A percentile compares a stretch with the other conserved stretches of the same genome.
These are phyloP conservation scores for Fusarium neocosmosporiellum DNA, from an alignment of 2,329 filamentous ascomycete genomes.

Conservation along the genomic window DNA sequence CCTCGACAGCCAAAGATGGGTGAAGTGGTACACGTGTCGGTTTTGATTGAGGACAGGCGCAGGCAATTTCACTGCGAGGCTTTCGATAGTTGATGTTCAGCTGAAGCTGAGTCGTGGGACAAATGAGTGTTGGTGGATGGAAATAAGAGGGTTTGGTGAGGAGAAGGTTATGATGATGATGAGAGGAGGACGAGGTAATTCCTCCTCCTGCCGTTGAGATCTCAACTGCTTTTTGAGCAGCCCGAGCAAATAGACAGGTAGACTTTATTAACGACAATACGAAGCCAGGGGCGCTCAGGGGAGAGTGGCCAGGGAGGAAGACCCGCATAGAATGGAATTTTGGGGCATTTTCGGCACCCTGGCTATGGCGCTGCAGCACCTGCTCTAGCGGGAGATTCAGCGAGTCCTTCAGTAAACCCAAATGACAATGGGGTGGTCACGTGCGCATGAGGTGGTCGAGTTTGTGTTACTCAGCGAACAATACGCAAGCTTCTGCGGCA, in stretches of 20 bases:
- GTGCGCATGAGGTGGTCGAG: neutral
- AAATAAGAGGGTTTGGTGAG: neutral
- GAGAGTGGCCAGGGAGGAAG: neutral
- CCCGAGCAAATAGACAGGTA: neutral
- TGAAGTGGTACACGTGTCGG: constrained; percentile 20
- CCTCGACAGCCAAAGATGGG: constrained; percentile 8
- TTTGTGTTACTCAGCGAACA: neutral
- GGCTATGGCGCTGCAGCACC: neutral
- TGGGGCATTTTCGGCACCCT: constrained; percentile 1
- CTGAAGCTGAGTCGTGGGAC: neutral
- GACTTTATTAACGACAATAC: neutral
- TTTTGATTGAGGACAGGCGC: constrained; percentile 21
- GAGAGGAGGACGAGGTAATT: constrained; percentile 7
- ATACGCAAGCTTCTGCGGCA: neutral
- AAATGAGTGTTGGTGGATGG: neutral
- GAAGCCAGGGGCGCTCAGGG: constrained; percentile 8
- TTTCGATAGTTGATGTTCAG: constrained; percentile 20
- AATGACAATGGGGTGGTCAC: neutral
- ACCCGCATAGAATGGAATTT: neutral
- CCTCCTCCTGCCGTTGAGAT: neutral
- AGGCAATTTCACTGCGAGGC: constrained; percentile 17
- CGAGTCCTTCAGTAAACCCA: neutral
- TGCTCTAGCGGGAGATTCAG: neutral
- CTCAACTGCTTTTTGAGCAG: neutral
- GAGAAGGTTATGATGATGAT: constrained; percentile 11